Base-by-base conservation (phyloP, 345 rosid genomes). In the Nephelium lappaceum region DNA sequence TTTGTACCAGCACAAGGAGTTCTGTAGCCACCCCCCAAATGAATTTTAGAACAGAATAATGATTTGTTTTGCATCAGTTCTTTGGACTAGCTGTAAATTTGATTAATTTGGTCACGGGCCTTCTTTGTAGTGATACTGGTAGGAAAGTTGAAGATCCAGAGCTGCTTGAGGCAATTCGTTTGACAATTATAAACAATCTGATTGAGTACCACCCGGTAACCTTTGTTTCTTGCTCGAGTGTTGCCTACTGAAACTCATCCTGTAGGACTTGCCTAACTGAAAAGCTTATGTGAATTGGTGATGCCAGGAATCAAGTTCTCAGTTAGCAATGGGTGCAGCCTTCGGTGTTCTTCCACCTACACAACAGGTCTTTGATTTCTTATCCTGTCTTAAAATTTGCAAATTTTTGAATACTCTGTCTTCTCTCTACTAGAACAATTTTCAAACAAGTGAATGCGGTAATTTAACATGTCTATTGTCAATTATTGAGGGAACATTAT, bases 111-210 rank as follows among this genome's bases (percentile, higher is more conserved):
- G 12, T 25, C 60, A 15, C 25, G 61, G 39, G 72, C 43, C 80
- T 75, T 84, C 38, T 82, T 43, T 87, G 85, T 89, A 96, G 99
- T 74, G 86, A 80, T 80, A 93, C 93, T 53, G 99, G 99, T 69
- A 85, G 99, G 87, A 96, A 96, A 88, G 91, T 96, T 66, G 97
- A 91, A 42, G 99, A 94, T 72, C 95, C 97, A 11, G 99, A 96
- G 83, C 81, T 94, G 86, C 98, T 96, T 8, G 99, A 96, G 82
- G 95, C 97, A 55, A 96, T 96, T 73, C 98, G 99, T 70, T 88
- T 96, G 90, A 96, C 99, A 23, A 87, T 94, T 73, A 96, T 96
- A 53, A 93, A 89, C 88, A 96, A 96, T 81, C 53, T 96, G 73
- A 92, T 96, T 39, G 80, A 96, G 88, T 96, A 87, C 86, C 99